Conservation (phyloP, 345 rosid genomes). For the Arabidopsis thaliana region DNA sequence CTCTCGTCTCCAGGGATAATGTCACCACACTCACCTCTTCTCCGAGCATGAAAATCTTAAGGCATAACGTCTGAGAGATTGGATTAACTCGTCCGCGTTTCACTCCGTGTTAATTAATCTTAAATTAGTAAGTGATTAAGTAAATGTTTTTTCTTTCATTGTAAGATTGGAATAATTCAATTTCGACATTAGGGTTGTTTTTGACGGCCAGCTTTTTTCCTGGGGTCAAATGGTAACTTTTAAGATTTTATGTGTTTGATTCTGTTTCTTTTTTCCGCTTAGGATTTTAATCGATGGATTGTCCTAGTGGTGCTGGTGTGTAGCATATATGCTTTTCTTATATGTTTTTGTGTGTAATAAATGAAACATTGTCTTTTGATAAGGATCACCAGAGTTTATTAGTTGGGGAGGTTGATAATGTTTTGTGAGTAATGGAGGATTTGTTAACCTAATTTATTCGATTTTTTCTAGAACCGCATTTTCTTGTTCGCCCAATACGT, state of each 20-base stretch:
- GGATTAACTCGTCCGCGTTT: conserved; percentile 9
- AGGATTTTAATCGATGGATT: conserved; percentile 39
- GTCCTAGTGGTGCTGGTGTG: conserved; percentile 28
- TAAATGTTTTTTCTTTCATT: neutral
- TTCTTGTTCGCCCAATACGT: conserved; percentile 32
- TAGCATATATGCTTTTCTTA: neutral
- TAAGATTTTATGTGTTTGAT: conserved; percentile 13
- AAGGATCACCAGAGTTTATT: conserved; percentile 1
- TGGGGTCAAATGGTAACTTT: conserved; percentile 39
- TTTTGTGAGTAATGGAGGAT: conserved; percentile 26
- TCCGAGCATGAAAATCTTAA: conserved; percentile 47
- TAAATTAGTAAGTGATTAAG: conserved; percentile 3
- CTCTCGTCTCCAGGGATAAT: conserved; percentile 53
- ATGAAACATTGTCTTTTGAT: conserved; percentile 3
- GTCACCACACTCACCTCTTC: conserved; percentile 83
- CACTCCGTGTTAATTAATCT: conserved; percentile 2
- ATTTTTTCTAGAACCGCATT: conserved; percentile 30
- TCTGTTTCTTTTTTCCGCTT: conserved; percentile 7
- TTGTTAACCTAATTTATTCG: conserved; percentile 41
- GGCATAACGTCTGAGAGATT: neutral
- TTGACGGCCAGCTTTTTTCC: conserved; percentile 33
- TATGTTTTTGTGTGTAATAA: conserved; percentile 28
- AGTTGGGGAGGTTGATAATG: conserved; percentile 40
- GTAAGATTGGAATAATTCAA: conserved; percentile 29
- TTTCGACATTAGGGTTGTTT: conserved; percentile 26